Conservation (phyloP, 345 rosid genomes). For the Gynandropsis gynandra region DNA sequence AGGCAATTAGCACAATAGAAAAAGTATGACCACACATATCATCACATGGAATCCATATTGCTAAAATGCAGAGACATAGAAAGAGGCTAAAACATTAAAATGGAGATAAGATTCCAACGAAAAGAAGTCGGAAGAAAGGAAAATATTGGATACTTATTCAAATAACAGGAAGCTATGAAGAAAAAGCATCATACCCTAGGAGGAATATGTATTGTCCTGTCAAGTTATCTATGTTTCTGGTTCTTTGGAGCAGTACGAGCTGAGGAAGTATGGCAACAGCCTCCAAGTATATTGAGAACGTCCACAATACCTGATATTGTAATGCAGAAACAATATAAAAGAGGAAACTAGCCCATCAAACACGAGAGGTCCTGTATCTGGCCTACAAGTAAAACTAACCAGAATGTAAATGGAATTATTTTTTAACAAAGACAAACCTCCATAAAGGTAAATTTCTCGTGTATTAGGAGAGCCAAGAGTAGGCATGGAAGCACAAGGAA, state of each 20-base stretch:
- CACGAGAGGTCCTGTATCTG: background rate
- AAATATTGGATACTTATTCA: no score
- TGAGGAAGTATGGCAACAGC: slow-evolving; percentile 83
- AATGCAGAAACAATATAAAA: background rate
- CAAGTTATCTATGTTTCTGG: slow-evolving; percentile 75
- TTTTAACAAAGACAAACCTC: slow-evolving; percentile 37
- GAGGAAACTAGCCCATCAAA: background rate
- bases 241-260: slow-evolving; percentile 64
- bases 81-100: background rate
- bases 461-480: slow-evolving; percentile 53
- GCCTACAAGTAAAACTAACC: background rate
- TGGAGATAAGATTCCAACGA: no score
- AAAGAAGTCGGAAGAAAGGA: no score
- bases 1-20: no score
- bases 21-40: no score
- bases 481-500: slow-evolving; percentile 57
- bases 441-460: slow-evolving; percentile 48
- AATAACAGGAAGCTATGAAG: no score
- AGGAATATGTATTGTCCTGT: slow-evolving; percentile 78
- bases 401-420: background rate
- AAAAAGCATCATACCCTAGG: slow-evolving; percentile 62
- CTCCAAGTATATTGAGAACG: slow-evolving; percentile 63
- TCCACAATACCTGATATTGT: slow-evolving; percentile 51
- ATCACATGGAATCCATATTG: background rate
- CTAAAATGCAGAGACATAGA: background rate